A percentile compares a stretch with the other conserved stretches of the same genome.
phyloP scores from a whole-genome alignment of 2,329 filamentous ascomycete genomes.

The Fusarium redolens region DNA sequence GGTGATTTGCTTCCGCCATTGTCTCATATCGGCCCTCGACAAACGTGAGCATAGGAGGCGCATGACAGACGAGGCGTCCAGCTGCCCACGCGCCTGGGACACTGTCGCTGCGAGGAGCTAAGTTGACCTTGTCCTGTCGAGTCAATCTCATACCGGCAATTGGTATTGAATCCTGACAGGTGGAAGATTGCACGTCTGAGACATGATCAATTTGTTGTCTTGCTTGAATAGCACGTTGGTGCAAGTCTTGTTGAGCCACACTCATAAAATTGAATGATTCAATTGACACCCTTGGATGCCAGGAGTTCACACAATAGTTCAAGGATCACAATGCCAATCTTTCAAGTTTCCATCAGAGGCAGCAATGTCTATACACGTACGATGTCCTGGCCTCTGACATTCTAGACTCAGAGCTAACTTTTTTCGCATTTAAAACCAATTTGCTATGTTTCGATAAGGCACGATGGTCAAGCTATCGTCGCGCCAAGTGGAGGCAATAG shows the following conservation, averaged over 20 bases:
- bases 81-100: slow-evolving; percentile 25
- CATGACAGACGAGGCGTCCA: slow-evolving; percentile 37
- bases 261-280: neutral
- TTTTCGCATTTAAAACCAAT: slow-evolving; percentile 19
- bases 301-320: neutral
- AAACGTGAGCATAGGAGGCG: slow-evolving; percentile 24
- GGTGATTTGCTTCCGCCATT: neutral
- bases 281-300: neutral
- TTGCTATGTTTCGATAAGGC: slow-evolving; percentile 22
- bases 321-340: neutral
- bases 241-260: neutral
- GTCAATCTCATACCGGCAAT: slow-evolving; percentile 11
- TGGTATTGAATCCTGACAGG: slow-evolving; percentile 10
- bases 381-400: neutral
- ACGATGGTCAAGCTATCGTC: slow-evolving; percentile 27
- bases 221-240: neutral
- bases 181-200: neutral
- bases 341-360: neutral
- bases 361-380: neutral
- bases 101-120: slow-evolving; percentile 31
- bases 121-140: slow-evolving; percentile 8
- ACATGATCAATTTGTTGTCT: slow-evolving; percentile 7
- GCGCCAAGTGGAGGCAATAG: slow-evolving; percentile 41
- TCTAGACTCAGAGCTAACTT: slow-evolving; percentile 23
- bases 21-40: slow-evolving; percentile 31